phyloP scores from a whole-genome alignment of 2,329 filamentous ascomycete species.

The Fusarium continuum region DNA sequence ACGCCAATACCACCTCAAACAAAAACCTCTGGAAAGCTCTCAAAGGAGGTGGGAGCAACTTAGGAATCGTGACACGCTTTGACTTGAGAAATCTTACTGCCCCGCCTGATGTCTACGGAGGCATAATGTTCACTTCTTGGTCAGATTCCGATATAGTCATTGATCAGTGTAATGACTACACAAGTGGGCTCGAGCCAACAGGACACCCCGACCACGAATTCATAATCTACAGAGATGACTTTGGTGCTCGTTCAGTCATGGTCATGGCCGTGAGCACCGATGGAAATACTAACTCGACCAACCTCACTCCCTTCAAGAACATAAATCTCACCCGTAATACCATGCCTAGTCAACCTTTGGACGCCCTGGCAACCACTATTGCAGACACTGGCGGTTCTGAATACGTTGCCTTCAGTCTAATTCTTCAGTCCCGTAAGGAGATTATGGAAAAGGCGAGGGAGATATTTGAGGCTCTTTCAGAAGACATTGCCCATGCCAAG shows the following conservation, averaged over 20 bases:
- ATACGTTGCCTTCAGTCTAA: not conserved
- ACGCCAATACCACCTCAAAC: not conserved
- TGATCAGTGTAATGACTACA: not conserved
- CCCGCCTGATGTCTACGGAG: not conserved
- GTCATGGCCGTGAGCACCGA: not conserved
- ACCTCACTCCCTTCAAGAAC: not conserved
- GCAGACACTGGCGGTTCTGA: not conserved
- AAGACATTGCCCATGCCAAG: not conserved
- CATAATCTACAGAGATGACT: not conserved
- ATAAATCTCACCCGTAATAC: not conserved
- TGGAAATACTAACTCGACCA: not conserved
- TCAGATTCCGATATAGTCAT: not conserved
- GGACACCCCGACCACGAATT: not conserved
- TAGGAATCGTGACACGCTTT: not conserved
- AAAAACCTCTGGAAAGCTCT: not conserved
- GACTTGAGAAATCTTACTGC: not conserved
- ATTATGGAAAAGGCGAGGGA: not conserved
- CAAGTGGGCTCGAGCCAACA: not conserved
- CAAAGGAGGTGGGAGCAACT: slow-evolving; percentile 6
- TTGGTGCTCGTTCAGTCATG: not conserved
- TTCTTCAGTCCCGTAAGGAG: not conserved
- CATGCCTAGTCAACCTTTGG: not conserved
- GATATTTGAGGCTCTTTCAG: not conserved
- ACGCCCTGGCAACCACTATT: not conserved
- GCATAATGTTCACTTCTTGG: not conserved